Percentiles rank a stretch among this genome's conserved stretches.
Conservation (phyloP, 2,329 filamentous ascomycete species). For the Lasiodiplodia citricola region DNA sequence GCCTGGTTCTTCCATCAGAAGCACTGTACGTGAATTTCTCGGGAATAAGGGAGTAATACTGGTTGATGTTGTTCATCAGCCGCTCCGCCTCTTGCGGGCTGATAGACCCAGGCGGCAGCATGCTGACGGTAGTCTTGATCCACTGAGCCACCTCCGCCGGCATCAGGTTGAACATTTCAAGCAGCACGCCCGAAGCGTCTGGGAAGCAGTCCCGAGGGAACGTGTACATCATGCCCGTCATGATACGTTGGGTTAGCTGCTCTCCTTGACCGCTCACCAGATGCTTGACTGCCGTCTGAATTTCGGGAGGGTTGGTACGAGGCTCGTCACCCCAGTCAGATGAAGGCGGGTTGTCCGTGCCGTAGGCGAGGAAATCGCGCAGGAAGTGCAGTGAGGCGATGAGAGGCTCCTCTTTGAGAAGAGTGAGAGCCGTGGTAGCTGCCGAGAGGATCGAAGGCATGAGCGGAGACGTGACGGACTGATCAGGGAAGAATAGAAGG, state of each 20-base stretch:
- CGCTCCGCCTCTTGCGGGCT: slow-evolving; percentile 80
- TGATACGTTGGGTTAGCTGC: slow-evolving; percentile 80
- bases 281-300: slow-evolving; percentile 74
- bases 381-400: slow-evolving; percentile 91
- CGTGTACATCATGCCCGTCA: slow-evolving; percentile 99
- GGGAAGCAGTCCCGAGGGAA: slow-evolving; percentile 96
- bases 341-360: slow-evolving; percentile 69
- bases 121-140: slow-evolving; percentile 81
- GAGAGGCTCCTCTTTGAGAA: slow-evolving; percentile 91
- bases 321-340: slow-evolving; percentile 66
- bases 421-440: slow-evolving; percentile 80
- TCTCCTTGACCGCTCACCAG: slow-evolving; percentile 75
- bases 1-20: slow-evolving; percentile 37
- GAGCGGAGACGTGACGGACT: slow-evolving; percentile 78
- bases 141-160: slow-evolving; percentile 79
- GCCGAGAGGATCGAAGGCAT: slow-evolving; percentile 86
- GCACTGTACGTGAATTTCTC: slow-evolving; percentile 8
- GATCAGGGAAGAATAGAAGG: slow-evolving; percentile 87
- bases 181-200: slow-evolving; percentile 89
- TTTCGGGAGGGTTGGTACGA: slow-evolving; percentile 67
- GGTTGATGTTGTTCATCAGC: slow-evolving; percentile 79
- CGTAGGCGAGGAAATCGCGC: slow-evolving; percentile 88
- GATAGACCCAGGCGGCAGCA: slow-evolving; percentile 83
- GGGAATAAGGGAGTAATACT: slow-evolving; percentile 45
- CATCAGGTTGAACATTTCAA: slow-evolving; percentile 85